phyloP scores from a whole-genome alignment of 768 basidiomycete genomes.

The Amanita exitialis region DNA sequence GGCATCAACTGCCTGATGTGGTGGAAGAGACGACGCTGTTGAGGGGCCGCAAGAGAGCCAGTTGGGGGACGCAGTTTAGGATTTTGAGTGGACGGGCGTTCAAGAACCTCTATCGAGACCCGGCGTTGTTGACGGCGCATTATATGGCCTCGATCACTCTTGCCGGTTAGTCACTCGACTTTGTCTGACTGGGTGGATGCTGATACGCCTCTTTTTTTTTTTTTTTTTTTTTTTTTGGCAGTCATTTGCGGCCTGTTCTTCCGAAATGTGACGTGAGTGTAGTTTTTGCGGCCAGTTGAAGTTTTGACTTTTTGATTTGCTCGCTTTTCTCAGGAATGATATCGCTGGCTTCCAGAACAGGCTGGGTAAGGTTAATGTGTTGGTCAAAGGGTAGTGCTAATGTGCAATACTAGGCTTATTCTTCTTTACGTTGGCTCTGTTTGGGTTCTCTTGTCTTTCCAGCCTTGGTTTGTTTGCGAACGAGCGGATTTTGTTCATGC shows the following conservation, averaged over 20 bases:
- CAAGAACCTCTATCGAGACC: slow-evolving; percentile 96
- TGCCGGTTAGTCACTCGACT: slow-evolving; percentile 49
- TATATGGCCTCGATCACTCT: slow-evolving; percentile 78
- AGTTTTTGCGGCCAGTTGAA: background rate
- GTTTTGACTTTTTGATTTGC: background rate
- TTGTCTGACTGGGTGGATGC: slow-evolving; percentile 4
- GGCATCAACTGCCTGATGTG: slow-evolving; percentile 50
- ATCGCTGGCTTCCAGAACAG: slow-evolving; percentile 97
- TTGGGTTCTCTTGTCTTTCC: slow-evolving; percentile 94
- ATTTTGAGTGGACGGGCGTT: slow-evolving; percentile 94
- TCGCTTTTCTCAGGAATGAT: slow-evolving; percentile 50
- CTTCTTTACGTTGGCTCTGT: slow-evolving; percentile 95
- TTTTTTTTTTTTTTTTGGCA: too few relatives aligned
- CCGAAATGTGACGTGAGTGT: slow-evolving; percentile 66
- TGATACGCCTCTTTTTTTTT: too few relatives aligned
- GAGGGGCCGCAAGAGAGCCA: slow-evolving; percentile 70
- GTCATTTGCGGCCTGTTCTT: slow-evolving; percentile 93
- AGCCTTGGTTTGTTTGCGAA: slow-evolving; percentile 92
- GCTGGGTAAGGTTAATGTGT: slow-evolving; percentile 36
- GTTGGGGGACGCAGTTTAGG: slow-evolving; percentile 83
- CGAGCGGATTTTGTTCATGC: slow-evolving; percentile 93
- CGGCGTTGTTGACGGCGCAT: slow-evolving; percentile 83
- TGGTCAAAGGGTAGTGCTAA: background rate
- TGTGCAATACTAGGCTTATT: slow-evolving; percentile 54
- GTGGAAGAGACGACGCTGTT: slow-evolving; percentile 57